Conservation (phyloP, 768 basidiomycete genomes). For the Amylocystis lapponica region DNA sequence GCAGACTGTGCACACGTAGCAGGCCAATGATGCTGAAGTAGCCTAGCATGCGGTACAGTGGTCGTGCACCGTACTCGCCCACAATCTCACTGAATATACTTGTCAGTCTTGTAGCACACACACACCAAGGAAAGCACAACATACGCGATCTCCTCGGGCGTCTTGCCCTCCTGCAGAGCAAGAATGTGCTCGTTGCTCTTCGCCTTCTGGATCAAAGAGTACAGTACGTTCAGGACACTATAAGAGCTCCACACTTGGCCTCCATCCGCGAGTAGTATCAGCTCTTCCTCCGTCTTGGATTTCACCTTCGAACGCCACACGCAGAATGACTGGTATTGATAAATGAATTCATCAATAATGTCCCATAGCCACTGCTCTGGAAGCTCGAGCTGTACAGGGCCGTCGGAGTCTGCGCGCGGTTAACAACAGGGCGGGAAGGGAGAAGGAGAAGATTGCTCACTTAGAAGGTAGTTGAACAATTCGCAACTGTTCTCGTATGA, state of each 20-base stretch:
- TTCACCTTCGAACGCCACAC: constrained; percentile 85
- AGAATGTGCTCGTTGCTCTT: constrained; percentile 89
- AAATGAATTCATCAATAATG: constrained; percentile 95
- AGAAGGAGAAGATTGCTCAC: constrained; percentile 37
- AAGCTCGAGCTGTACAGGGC: constrained; percentile 87
- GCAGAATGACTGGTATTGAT: constrained; percentile 96
- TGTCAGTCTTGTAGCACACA: constrained; percentile 4
- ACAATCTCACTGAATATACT: constrained; percentile 57
- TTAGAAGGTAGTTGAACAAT: constrained; percentile 95
- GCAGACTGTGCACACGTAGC: constrained; percentile 89
- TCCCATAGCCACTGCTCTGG: constrained; percentile 99
- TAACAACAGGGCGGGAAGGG: background rate
- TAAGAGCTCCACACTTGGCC: constrained; percentile 94
- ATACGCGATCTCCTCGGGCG: constrained; percentile 78
- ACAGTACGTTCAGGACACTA: constrained; percentile 95
- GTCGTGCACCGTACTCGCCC: constrained; percentile 87
- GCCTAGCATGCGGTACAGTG: constrained; percentile 91
- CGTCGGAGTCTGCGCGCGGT: constrained; percentile 70
- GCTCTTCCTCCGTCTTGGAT: constrained; percentile 85
- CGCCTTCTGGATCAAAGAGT: constrained; percentile 97
- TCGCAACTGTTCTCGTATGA: constrained; percentile 98
- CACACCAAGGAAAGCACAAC: constrained; percentile 23
- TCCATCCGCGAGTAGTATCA: constrained; percentile 72
- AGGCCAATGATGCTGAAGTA: constrained; percentile 97
- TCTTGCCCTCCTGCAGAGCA: constrained; percentile 76